Evolutionary conservation across 495 filamentous ascomycete genomes (phyloP), one percentile per base, ranked within the genome.

Genomic region (Podospora pseudoanserina): DNA sequence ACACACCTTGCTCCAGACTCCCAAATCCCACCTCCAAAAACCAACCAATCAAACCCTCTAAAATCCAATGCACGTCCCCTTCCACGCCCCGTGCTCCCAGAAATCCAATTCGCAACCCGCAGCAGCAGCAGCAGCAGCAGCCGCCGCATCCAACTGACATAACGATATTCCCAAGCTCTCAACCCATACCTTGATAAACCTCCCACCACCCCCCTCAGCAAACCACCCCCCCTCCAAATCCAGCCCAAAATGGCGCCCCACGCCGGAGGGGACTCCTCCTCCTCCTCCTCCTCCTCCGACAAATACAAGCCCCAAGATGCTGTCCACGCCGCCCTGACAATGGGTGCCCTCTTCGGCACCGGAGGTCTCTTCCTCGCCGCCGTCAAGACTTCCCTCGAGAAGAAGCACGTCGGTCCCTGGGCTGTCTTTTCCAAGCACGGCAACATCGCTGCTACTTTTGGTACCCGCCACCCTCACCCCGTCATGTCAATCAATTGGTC

Each of bases 331-430:
- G 84, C 89, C 30, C 76, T 92, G 75, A 87, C 86, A 72, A 85
- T 88, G 64, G 88, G 86, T 53, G 68, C 87, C 68, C 76, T 92
- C 67, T 87, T 86, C 64, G 91, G 89, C 75, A 79, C 81, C 58
- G 85, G 86, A 57, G 96, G 95, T 70, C 77, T 90, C 56, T 82
- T 91, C 75, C 74, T 89, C 64, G 89, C 94, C 5, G 91, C 91
- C 32, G 83, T 94, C 63, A 92, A 93, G 81, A 97, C 96, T 79
- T 90, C 93, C 34, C 85, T 97, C 65, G 83, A 87, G 19, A 92
- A 87, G 79, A 85, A 85, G 71, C 96, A 96, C 77, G 83, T 95
- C 64, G 90, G 92, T 59, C 84, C 86, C 23, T 86, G 86, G 81
- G 89, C 91, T 69, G 85, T 96, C 59, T 88, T 98, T 77, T 90